Evolutionary conservation across 257 asterid genomes (phyloP).

Genomic region (Sherardia arvensis): DNA sequence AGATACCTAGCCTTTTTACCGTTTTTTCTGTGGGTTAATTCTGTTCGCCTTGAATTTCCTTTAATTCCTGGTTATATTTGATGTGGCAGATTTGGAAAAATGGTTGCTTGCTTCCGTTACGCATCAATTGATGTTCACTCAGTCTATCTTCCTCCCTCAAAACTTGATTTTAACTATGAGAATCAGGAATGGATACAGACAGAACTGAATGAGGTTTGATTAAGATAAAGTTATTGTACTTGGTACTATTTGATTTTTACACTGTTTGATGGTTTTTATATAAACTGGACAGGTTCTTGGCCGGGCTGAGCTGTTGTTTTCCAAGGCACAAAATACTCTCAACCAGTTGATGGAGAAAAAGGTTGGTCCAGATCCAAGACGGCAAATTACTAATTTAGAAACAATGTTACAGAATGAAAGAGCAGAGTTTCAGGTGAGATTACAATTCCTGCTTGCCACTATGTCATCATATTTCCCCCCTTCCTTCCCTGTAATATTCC

Average conservation of each 20-base stretch:
- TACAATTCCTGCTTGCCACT: not conserved
- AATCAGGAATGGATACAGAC: constrained; percentile 77
- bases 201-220: constrained; percentile 64
- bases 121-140: constrained; percentile 97
- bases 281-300: constrained; percentile 50
- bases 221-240: not conserved
- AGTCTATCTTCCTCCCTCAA: constrained; percentile 80
- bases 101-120: constrained; percentile 99
- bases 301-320: constrained; percentile 76
- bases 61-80: constrained; percentile 16
- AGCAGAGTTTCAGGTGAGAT: constrained; percentile 66
- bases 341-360: constrained; percentile 41
- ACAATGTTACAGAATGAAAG: constrained; percentile 71
- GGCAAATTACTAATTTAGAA: constrained; percentile 52
- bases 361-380: constrained; percentile 38
- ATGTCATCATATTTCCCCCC: too few relatives aligned
- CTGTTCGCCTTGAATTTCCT: not conserved
- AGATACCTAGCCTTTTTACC: not conserved
- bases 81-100: constrained; percentile 65
- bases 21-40: constrained; percentile 4
- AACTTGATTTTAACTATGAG: constrained; percentile 73
- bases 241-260: constrained; percentile 5
- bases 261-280: constrained; percentile 14
- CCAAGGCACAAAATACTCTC: constrained; percentile 65
- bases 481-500: too few relatives aligned